Conservation (phyloP, 2,329 filamentous ascomycete genomes). For the Diaporthe nobilis region DNA sequence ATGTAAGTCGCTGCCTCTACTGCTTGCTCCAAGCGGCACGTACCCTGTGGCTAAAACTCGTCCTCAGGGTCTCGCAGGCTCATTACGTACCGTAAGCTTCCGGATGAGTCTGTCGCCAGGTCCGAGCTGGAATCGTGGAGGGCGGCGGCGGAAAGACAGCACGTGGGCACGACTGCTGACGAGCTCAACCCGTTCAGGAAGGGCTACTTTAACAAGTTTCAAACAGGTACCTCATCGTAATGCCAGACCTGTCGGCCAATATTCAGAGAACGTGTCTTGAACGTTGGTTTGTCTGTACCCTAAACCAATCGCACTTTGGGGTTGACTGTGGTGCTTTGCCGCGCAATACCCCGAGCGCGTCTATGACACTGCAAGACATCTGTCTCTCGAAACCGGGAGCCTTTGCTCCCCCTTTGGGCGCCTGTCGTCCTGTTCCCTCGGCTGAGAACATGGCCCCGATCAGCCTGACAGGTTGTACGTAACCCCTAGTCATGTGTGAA, state of each 20-base stretch:
- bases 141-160: constrained; percentile 47
- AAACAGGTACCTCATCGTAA: constrained; percentile 47
- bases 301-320: constrained; percentile 4
- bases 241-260: background rate
- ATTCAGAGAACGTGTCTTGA: background rate
- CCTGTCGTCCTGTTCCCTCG: background rate
- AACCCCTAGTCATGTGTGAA: background rate
- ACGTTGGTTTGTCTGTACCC: constrained; percentile 23
- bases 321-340: background rate
- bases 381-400: background rate
- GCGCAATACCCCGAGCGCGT: background rate
- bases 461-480: constrained; percentile 5
- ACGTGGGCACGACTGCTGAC: constrained; percentile 66
- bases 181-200: constrained; percentile 73
- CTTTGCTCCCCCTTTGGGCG: background rate
- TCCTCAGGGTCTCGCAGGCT: constrained; percentile 84
- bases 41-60: background rate
- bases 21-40: background rate
- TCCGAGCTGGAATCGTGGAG: constrained; percentile 55
- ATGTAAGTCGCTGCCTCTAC: constrained; percentile 61
- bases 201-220: constrained; percentile 71
- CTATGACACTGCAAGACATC: background rate
- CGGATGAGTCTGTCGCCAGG: constrained; percentile 68
- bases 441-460: background rate
- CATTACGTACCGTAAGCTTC: constrained; percentile 84